A percentile compares a stretch with the other conserved stretches of the same genome.
Conservation (phyloP, 495 filamentous ascomycete species). For the Podospora pseudocomata region DNA sequence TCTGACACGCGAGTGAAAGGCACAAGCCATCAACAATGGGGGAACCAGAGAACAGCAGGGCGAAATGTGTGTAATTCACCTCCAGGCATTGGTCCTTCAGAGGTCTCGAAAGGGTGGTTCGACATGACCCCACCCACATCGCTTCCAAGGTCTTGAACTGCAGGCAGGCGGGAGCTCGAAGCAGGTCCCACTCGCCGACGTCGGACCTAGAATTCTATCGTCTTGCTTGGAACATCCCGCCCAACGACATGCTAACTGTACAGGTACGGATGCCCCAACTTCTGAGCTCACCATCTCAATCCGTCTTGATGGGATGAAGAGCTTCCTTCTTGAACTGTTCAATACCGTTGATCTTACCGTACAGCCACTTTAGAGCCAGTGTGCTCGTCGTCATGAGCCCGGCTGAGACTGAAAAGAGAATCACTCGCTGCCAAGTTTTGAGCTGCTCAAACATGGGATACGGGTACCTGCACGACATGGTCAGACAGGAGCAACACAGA, state of each 20-base stretch:
- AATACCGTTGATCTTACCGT: constrained; percentile 67
- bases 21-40: neutral
- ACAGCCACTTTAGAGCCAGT: constrained; percentile 59
- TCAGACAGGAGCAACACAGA: constrained; percentile 19
- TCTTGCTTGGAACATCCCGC: neutral
- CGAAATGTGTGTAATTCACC: neutral
- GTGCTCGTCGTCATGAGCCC: constrained; percentile 69
- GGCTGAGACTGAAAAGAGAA: constrained; percentile 68
- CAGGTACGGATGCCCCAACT: neutral
- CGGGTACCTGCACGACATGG: constrained; percentile 59
- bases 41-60: neutral
- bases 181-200: neutral
- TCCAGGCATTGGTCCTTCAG: neutral
- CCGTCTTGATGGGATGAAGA: constrained; percentile 24
- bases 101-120: neutral
- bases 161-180: neutral
- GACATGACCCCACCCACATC: neutral
- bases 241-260: neutral
- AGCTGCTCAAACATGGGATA: constrained; percentile 77
- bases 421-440: constrained; percentile 55
- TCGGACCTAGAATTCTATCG: neutral
- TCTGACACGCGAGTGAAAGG: neutral
- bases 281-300: constrained; percentile 2
- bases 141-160: neutral
- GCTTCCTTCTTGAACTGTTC: constrained; percentile 37